Conservation (phyloP, 2,329 filamentous ascomycete species). For the Dichotomopilus funicola region DNA sequence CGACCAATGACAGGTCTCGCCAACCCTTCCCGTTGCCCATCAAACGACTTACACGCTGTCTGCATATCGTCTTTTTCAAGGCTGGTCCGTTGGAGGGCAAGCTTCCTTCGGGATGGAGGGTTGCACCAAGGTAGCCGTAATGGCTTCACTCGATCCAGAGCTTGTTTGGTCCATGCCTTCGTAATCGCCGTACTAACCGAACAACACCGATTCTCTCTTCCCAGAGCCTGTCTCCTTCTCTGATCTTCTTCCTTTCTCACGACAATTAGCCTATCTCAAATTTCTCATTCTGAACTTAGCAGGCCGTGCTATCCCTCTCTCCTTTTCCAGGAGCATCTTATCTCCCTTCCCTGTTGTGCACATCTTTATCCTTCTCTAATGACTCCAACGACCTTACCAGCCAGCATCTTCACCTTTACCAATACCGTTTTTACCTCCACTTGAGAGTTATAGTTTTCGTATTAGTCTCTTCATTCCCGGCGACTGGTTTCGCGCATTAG, state of each 20-base stretch:
- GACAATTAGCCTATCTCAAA: conserved; percentile 21
- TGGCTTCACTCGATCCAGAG: conserved; percentile 1
- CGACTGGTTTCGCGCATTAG: conserved; percentile 41
- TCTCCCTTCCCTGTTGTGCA: conserved; percentile 15
- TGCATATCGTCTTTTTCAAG: conserved; percentile 18
- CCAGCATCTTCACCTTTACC: conserved; percentile 28
- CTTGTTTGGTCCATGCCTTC: too few relatives aligned
- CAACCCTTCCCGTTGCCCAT: conserved; percentile 20
- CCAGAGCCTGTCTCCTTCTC: conserved; percentile 10
- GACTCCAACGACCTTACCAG: conserved; percentile 36
- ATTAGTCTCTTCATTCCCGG: conserved; percentile 26
- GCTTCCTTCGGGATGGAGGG: too few relatives aligned
- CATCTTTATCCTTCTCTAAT: conserved; percentile 35
- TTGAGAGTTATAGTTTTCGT: conserved; percentile 22
- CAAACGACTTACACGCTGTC: conserved; percentile 28
- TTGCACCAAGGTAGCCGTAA: not conserved
- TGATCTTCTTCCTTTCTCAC: conserved; percentile 18
- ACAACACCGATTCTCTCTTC: not conserved
- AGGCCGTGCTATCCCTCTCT: conserved; percentile 17
- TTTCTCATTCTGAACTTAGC: conserved; percentile 26
- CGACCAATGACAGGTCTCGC: conserved; percentile 25
- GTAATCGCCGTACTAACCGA: too few relatives aligned
- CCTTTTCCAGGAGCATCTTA: conserved; percentile 19
- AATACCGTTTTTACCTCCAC: conserved; percentile 26
- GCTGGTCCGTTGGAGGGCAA: too few relatives aligned